Conservation (phyloP, 148 eudicot genomes). For the Agrostemma githago region DNA sequence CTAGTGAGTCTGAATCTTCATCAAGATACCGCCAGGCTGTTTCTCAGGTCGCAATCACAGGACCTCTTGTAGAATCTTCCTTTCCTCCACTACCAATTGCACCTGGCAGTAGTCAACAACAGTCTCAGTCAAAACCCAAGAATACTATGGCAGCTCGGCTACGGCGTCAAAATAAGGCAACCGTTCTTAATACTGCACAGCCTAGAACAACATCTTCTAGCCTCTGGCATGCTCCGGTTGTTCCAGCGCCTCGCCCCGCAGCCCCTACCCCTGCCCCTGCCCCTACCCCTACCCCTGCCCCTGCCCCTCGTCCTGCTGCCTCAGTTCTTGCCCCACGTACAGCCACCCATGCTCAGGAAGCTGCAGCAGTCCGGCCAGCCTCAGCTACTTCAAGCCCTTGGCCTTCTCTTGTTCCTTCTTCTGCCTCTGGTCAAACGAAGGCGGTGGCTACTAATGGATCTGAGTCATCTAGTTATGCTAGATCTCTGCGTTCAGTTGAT, state of each 20-base stretch:
- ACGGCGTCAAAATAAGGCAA: conserved; percentile 43
- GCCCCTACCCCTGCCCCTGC: conserved; percentile 15
- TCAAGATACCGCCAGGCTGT: conserved; percentile 79
- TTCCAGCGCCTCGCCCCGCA: conserved; percentile 19
- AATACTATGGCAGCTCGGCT: conserved; percentile 69
- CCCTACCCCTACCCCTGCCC: conserved; percentile 7
- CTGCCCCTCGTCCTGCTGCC: conserved; percentile 9
- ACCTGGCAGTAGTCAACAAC: conserved; percentile 48
- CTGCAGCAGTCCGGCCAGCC: conserved; percentile 25
- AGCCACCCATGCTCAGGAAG: conserved; percentile 18
- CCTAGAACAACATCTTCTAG: conserved; percentile 40
- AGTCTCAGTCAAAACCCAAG: conserved; percentile 37
- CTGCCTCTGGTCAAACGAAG: conserved; percentile 40
- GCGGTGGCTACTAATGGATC: conserved; percentile 27
- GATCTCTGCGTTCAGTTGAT: conserved; percentile 35
- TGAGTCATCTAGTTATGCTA: conserved; percentile 44
- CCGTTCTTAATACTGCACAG: conserved; percentile 38
- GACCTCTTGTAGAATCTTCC: conserved; percentile 53
- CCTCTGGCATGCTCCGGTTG: conserved; percentile 28
- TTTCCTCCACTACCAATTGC: conserved; percentile 75
- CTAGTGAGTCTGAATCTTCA: conserved; percentile 57
- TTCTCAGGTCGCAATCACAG: conserved; percentile 47
- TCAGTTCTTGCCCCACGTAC: background rate
- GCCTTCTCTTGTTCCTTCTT: conserved; percentile 23
- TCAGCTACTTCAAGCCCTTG: conserved; percentile 17